Base-by-base conservation (phyloP, 345 rosid genomes). In the Arabis hirsuta region DNA sequence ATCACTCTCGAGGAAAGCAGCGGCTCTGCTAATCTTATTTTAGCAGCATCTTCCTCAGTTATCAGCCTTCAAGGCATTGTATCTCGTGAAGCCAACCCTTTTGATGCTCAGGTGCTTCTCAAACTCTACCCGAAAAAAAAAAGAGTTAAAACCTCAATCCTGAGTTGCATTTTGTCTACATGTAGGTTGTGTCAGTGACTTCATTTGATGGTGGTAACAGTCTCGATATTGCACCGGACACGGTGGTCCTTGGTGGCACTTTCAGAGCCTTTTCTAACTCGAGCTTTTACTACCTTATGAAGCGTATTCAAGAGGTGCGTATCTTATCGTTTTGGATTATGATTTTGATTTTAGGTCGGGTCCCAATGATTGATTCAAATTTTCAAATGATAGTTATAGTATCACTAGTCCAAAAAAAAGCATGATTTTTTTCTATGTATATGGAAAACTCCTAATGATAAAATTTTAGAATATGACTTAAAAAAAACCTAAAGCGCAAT, bases 61-160 rank as follows among this genome's bases (percentile, higher is more conserved):
- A 87, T 90, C 14, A 92, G 96, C 72, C 80, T 92, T 56, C 98
- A 92, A 48, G 88, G 95, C 31, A 84, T 92, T 45, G 91, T 92
- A 6, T 92, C 98, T 19, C 92, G 96, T 4, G 96, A 92, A 84
- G 90, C 95, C 4, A 87, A 87, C 62, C 98, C 98, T 20, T 60
- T 92, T 19, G 98, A 92, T 26, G 79, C 98, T 5, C 96, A 89
- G 84, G 97, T 88, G 7, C 27, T 51, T 69, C 22, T 36, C 11
- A 51, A 42, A 22, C 14, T 12, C 22, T 12, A 29, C 3, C 6
- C 39, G n/a, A 29, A 52, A 29, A 44, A 39, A 13, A 53, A 16
- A 16, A 24, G 34, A 51, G 4, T 7, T 8, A 2, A 14, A 38
- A 55, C 13, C 1, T 50, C 2, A 14, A 45, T 47, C n/a, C 44